phyloP scores from a whole-genome alignment of 306 rosid species.

The Citrullus mucosospermus region DNA sequence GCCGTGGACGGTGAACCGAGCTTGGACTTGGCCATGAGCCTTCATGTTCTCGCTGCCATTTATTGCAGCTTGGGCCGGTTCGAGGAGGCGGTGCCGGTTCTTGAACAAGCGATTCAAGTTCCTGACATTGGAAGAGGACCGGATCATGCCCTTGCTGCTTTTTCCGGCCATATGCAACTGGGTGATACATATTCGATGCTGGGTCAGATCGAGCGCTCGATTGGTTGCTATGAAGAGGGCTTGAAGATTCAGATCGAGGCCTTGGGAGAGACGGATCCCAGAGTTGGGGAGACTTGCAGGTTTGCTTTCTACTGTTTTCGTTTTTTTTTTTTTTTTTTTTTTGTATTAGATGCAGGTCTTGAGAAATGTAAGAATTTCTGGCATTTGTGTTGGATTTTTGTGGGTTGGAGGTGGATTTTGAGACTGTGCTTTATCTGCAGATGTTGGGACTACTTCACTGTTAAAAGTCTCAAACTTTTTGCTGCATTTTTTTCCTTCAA shows the following conservation, averaged over 20 bases:
- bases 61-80: slow-evolving; percentile 84
- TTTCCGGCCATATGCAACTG: slow-evolving; percentile 90
- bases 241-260: slow-evolving; percentile 91
- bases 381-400: neutral
- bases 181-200: slow-evolving; percentile 97
- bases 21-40: slow-evolving; percentile 88
- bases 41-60: slow-evolving; percentile 89
- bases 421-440: neutral
- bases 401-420: neutral
- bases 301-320: neutral
- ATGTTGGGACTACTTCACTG: neutral
- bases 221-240: slow-evolving; percentile 72
- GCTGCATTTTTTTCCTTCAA: neutral
- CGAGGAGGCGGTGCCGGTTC: slow-evolving; percentile 91
- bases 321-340: neutral
- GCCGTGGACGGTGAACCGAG: slow-evolving; percentile 69
- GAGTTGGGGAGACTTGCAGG: slow-evolving; percentile 98
- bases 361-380: neutral
- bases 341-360: neutral
- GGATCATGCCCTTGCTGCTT: slow-evolving; percentile 93
- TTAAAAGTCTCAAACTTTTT: neutral
- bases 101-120: slow-evolving; percentile 78
- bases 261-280: slow-evolving; percentile 81
- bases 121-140: slow-evolving; percentile 48
- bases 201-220: slow-evolving; percentile 77